A percentile compares a stretch with the other conserved stretches of the same genome.
Evolutionary conservation across 495 filamentous ascomycete species (phyloP).

Genomic region (Penicillium psychrofluorescens): DNA sequence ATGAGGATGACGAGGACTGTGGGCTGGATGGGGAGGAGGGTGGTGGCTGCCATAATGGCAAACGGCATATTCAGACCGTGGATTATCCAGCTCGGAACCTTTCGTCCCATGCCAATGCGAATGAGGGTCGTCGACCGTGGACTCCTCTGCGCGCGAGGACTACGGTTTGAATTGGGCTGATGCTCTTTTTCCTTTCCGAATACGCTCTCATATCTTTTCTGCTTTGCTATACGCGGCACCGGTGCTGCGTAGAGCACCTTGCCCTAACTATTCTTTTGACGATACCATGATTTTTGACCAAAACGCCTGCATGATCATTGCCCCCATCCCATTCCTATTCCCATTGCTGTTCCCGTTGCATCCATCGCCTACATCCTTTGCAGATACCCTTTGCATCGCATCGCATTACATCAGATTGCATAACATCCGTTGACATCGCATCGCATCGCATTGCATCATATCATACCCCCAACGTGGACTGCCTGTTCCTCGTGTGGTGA

Average conservation of each 20-base stretch:
- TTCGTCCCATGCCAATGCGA: background rate
- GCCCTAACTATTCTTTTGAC: background rate
- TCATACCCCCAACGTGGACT: too few species aligned
- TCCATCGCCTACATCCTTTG: background rate
- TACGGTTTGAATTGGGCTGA: background rate
- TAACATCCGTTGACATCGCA: too few species aligned
- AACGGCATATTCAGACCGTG: conserved; percentile 2
- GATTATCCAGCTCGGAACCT: background rate
- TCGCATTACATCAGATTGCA: too few species aligned
- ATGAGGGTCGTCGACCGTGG: conserved; percentile 9
- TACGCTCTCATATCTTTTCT: background rate
- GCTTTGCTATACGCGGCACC: background rate
- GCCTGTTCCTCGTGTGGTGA: too few species aligned
- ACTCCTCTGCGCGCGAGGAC: conserved; percentile 13
- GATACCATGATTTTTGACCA: conserved; percentile 3
- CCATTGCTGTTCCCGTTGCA: conserved; percentile 1
- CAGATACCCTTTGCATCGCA: too few species aligned
- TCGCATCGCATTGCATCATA: too few species aligned
- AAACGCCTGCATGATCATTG: conserved; percentile 1
- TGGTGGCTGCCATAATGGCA: background rate
- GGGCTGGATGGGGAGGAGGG: too few species aligned
- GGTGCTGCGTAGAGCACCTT: background rate
- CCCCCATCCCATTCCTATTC: too few species aligned
- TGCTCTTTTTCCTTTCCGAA: background rate
- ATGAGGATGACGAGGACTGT: too few species aligned